Evolutionary conservation across 1,284 basidiomycete species (phyloP), one percentile per base, ranked within the genome.

Genomic region (Trametes sp.): DNA sequence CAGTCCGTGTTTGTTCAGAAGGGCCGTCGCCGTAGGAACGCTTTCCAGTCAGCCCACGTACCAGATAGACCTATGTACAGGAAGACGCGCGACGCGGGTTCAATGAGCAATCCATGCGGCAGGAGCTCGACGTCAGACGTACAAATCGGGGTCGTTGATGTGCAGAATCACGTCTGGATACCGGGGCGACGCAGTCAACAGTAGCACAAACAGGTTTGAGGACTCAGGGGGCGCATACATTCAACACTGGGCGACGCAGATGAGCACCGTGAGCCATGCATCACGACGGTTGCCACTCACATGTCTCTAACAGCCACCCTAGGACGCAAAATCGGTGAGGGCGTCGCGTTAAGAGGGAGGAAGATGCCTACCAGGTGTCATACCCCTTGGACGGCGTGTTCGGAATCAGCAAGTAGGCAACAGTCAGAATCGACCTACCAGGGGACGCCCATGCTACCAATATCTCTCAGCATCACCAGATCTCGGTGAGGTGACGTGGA

Each of bases 251-350:
- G 14, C 14, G 21, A 19, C 16, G 38, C 29, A 14, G 23, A 57
- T 54, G 57, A 33, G 28, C 5, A 1, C 31, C 2, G 13, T 19
- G 4, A 31, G 21, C 41, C 24, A 1, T 8, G 41, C 42, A 50
- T 55, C n/a, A 46, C 35, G 2, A 19, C 16, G 19, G 19, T 2
- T 1, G 16, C 31, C 31, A 80, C 89, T 78, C 67, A 93, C 90
- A 93, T 79, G 67, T 92, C 90, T 67, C 92, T 82, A 44, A 93
- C 89, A 38, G 89, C 81, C 29, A 92, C 81, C 91, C 90, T 92
- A 31, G 11, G 16, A 14, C 23, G 23, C n/a, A 35, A 13, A 5
- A 14, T 48, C 26, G 1, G 16, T 26, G 2, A 38, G 24, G n/a
- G 10, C 13, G 19, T 13, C 4, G 21, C 38, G 10, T 13, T 35